phyloP scores from a whole-genome alignment of 2,329 filamentous ascomycete species.

The Geosmithia putterillii region DNA sequence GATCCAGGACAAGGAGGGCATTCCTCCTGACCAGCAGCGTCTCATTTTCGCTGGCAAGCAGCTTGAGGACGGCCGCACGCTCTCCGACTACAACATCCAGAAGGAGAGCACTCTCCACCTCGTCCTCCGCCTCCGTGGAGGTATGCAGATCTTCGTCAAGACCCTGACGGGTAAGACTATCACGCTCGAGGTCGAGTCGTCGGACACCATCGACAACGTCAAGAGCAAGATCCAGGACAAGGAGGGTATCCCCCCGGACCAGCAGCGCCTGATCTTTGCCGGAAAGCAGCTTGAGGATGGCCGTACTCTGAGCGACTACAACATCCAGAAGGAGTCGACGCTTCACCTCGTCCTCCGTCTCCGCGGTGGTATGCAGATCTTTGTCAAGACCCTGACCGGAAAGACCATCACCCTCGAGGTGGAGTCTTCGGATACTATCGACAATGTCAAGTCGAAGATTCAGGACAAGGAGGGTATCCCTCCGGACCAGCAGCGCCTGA shows the following conservation, averaged over 20 bases:
- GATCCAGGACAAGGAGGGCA: constrained; percentile 98
- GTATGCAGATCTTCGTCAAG: constrained; percentile 67
- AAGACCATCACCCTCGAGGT: constrained; percentile 93
- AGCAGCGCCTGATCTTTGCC: constrained; percentile 87
- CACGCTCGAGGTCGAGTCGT: constrained; percentile 79
- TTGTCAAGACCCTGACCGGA: constrained; percentile 77
- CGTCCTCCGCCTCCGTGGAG: constrained; percentile 58
- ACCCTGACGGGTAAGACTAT: constrained; percentile 88
- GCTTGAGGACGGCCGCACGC: constrained; percentile 71
- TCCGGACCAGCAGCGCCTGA: constrained; percentile 88
- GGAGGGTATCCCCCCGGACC: constrained; percentile 88
- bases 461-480: constrained; percentile 98
- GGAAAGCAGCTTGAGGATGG: constrained; percentile 92
- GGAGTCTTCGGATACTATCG: constrained; percentile 82
- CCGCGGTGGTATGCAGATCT: constrained; percentile 68
- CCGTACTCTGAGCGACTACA: constrained; percentile 85
- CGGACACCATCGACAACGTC: constrained; percentile 88
- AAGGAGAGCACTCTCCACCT: constrained; percentile 61
- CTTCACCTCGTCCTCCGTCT: constrained; percentile 72
- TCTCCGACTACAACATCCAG: constrained; percentile 45
- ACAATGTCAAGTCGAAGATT: constrained; percentile 96
- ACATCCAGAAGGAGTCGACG: constrained; percentile 88
- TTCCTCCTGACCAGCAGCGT: constrained; percentile 91
- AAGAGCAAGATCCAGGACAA: constrained; percentile 91
- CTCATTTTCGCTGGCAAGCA: too few species aligned